These are phyloP conservation scores for Bryum argenteum DNA, from an alignment of 225 moss, liverwort and hornwort genomes.

Conservation along the genomic window DNA sequence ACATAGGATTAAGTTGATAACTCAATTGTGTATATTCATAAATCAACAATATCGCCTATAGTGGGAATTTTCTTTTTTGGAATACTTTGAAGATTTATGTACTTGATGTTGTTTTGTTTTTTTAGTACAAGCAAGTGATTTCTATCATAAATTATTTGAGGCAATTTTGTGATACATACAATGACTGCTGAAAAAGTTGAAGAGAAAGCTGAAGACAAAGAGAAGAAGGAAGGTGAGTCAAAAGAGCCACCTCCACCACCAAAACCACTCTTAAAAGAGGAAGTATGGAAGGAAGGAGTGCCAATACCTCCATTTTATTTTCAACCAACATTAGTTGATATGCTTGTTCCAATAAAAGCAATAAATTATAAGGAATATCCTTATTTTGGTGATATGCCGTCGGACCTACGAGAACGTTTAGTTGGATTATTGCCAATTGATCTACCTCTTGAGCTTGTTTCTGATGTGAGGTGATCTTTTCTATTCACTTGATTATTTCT, in stretches of 20 bases:
- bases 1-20: too few relatives aligned
- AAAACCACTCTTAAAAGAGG: conserved; percentile 26
- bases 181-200: conserved; percentile 8
- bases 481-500: background rate
- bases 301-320: conserved; percentile 58
- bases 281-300: conserved; percentile 40
- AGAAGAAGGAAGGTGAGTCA: background rate
- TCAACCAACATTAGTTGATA: conserved; percentile 72
- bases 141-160: too few relatives aligned
- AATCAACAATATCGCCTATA: too few relatives aligned
- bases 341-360: conserved; percentile 70
- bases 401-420: conserved; percentile 42
- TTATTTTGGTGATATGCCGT: conserved; percentile 61
- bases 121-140: too few relatives aligned
- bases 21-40: too few relatives aligned
- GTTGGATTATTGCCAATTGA: conserved; percentile 67
- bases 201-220: background rate
- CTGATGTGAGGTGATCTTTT: conserved; percentile 60
- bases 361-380: conserved; percentile 61
- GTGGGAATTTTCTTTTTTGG: too few relatives aligned
- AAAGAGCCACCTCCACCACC: background rate
- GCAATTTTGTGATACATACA: background rate
- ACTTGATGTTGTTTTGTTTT: too few relatives aligned
- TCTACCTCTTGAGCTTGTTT: conserved; percentile 64
- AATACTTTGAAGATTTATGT: too few relatives aligned